Percentiles rank a stretch among this genome's conserved stretches.
Evolutionary conservation across 345 rosid species (phyloP).

Genomic region (Alliaria petiolata): DNA sequence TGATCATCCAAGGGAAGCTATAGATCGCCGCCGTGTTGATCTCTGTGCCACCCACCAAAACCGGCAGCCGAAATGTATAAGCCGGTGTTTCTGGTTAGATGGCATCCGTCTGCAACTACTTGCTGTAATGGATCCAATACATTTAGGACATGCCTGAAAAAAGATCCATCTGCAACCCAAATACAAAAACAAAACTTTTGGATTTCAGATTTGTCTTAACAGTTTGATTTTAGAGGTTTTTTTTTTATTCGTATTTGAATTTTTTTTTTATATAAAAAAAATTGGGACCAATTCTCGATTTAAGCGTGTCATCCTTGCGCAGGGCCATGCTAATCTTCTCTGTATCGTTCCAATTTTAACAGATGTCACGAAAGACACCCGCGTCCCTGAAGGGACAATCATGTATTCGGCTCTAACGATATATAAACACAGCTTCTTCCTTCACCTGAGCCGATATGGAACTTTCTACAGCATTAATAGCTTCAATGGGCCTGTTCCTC

Average conservation of each 20-base stretch:
- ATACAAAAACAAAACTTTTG: not conserved
- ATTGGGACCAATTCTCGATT: no score
- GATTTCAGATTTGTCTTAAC: not conserved
- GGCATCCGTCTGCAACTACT: conserved; percentile 65
- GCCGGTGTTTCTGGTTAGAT: conserved; percentile 63
- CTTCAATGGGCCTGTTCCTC: no score
- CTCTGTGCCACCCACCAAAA: conserved; percentile 44
- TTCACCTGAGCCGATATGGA: not conserved
- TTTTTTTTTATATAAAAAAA: no score
- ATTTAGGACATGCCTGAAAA: conserved; percentile 47
- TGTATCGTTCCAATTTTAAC: conserved; percentile 26
- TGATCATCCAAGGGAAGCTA: conserved; percentile 37
- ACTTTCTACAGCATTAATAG: no score
- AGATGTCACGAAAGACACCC: no score
- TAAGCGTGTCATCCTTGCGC: conserved; percentile 24
- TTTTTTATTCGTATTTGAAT: no score
- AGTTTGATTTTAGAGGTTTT: no score
- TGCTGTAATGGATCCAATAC: conserved; percentile 65
- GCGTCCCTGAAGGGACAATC: conserved; percentile 14
- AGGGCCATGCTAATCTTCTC: conserved; percentile 24
- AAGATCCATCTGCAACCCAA: conserved; percentile 56
- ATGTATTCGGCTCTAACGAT: accelerated
- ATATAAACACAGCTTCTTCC: not conserved
- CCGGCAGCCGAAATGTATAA: conserved; percentile 52
- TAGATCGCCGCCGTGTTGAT: conserved; percentile 40